phyloP scores from a whole-genome alignment of 768 basidiomycete species.

The Phanerochaete sordida region DNA sequence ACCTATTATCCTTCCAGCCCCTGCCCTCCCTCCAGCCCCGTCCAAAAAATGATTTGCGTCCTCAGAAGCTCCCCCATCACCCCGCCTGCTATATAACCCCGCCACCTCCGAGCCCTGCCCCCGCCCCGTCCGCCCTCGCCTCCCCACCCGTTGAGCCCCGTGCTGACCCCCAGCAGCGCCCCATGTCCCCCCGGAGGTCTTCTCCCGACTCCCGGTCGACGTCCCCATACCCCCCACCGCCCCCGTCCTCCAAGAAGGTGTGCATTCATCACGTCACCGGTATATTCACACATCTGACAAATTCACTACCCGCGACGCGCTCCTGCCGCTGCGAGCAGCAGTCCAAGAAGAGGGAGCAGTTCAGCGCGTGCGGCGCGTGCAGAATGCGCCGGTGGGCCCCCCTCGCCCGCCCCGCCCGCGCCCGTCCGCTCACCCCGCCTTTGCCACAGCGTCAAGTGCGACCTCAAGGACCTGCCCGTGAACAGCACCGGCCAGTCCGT shows the following conservation, averaged over 20 bases:
- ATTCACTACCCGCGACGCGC: too few relatives aligned
- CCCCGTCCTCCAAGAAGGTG: slow-evolving; percentile 5
- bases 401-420: slow-evolving; percentile 10
- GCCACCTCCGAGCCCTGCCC: slow-evolving; percentile 27
- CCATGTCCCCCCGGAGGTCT: slow-evolving; percentile 52
- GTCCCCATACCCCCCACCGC: slow-evolving; percentile 14
- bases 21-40: neutral
- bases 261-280: slow-evolving; percentile 6
- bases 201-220: slow-evolving; percentile 14
- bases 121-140: slow-evolving; percentile 16
- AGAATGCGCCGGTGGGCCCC: slow-evolving; percentile 71
- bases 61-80: slow-evolving; percentile 5
- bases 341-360: slow-evolving; percentile 17
- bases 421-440: neutral
- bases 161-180: slow-evolving; percentile 5
- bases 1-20: neutral
- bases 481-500: slow-evolving; percentile 38
- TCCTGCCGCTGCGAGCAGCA: neutral
- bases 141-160: slow-evolving; percentile 24
- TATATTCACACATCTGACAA: neutral
- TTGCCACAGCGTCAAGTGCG: slow-evolving; percentile 75
- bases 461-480: slow-evolving; percentile 79
- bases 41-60: neutral
- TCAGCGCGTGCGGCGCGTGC: slow-evolving; percentile 81
- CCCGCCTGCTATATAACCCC: slow-evolving; percentile 16